These are phyloP conservation scores for Oryza meridionalis DNA, from an alignment of 176 grass and related monocot species.

Conservation along the genomic window DNA sequence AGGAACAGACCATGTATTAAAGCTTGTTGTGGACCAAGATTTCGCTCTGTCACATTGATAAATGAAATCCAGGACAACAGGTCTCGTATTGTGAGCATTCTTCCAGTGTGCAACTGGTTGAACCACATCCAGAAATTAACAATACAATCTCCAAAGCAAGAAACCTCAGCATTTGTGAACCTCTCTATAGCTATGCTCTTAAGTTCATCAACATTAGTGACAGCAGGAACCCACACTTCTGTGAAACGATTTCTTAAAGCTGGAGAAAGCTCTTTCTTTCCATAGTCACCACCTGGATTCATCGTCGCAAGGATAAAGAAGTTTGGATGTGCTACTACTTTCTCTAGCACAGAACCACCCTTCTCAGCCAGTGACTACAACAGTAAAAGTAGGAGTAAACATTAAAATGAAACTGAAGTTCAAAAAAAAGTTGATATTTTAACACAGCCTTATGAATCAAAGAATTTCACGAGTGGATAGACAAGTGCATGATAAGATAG, in stretches of 20 bases:
- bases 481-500: slow-evolving; percentile 5
- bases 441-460: slow-evolving; percentile 3
- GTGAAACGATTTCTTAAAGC: slow-evolving; percentile 93
- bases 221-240: slow-evolving; percentile 94
- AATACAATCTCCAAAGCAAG: slow-evolving; percentile 66
- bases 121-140: slow-evolving; percentile 97
- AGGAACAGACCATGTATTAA: slow-evolving; percentile 90
- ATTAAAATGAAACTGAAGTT: slow-evolving; percentile 34
- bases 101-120: slow-evolving; percentile 79
- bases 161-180: slow-evolving; percentile 61
- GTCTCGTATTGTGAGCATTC: slow-evolving; percentile 82
- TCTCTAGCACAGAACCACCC: slow-evolving; percentile 85
- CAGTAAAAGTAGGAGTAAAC: slow-evolving; percentile 29
- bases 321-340: slow-evolving; percentile 76
- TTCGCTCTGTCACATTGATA: slow-evolving; percentile 65
- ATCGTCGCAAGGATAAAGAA: slow-evolving; percentile 95
- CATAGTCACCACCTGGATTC: slow-evolving; percentile 98
- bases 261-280: slow-evolving; percentile 95
- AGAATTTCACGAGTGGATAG: slow-evolving; percentile 8
- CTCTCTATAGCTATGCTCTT: slow-evolving; percentile 67
- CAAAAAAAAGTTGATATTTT: not conserved
- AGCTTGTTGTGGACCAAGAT: slow-evolving; percentile 66
- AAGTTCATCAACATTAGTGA: slow-evolving; percentile 72
- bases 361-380: slow-evolving; percentile 89
- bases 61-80: slow-evolving; percentile 90